Percentiles rank a stretch among this genome's conserved stretches.
Evolutionary conservation across 345 rosid genomes (phyloP).

Genomic region (Lepidium africanum): DNA sequence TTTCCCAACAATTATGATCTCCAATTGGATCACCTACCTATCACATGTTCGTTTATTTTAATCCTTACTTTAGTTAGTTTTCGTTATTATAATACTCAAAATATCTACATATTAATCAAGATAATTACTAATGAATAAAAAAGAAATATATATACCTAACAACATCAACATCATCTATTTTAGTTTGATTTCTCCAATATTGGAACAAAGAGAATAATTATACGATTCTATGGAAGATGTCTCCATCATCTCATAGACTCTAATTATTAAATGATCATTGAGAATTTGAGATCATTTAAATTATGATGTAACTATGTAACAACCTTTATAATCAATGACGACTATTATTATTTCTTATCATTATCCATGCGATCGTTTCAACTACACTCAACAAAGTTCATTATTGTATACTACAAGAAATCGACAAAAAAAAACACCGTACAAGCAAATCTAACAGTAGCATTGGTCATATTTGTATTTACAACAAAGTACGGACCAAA

Average conservation of each 20-base stretch:
- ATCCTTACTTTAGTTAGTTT: not conserved
- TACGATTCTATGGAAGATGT: not conserved
- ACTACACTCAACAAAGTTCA: conserved; percentile 7
- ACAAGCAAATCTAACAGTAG: not conserved
- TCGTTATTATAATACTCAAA: not conserved
- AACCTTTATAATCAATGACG: not conserved
- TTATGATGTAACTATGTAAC: not conserved
- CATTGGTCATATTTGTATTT: not conserved
- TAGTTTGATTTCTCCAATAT: not conserved
- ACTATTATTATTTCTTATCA: not conserved
- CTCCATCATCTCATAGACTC: conserved; percentile 2
- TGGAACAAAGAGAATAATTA: not conserved
- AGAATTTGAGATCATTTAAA: not conserved
- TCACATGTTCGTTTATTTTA: not conserved
- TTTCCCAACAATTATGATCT: conserved; percentile 94
- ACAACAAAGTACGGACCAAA: not conserved
- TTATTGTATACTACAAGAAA: not conserved
- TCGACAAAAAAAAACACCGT: not conserved
- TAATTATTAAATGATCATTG: conserved; percentile 4
- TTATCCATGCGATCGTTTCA: not conserved
- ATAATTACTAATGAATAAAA: not conserved
- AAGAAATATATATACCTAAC: not conserved
- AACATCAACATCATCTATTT: conserved; percentile 7
- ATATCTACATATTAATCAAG: not conserved
- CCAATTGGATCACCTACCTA: conserved; percentile 87